Conservation (phyloP, 179 eudicot genomes). For the Spergularia azorica region DNA sequence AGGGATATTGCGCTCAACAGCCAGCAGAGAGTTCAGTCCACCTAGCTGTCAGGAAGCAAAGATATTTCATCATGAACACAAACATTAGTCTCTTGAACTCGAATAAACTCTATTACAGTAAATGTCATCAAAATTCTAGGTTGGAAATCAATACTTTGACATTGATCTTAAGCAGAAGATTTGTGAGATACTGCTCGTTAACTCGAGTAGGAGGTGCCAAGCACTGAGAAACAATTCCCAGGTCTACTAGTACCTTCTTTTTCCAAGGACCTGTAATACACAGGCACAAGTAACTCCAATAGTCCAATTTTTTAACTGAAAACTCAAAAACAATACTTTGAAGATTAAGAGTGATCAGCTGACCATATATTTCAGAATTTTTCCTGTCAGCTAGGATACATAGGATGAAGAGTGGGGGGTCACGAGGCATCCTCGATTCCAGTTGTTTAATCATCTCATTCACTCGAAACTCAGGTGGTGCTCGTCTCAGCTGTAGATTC, state of each 20-base stretch:
- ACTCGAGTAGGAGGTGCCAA: conserved; percentile 11
- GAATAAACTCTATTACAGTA: background rate
- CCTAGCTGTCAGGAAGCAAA: conserved; percentile 10
- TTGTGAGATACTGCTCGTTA: conserved; percentile 15
- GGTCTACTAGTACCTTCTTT: conserved; percentile 14
- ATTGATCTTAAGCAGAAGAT: conserved; percentile 22
- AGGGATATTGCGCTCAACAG: conserved; percentile 19
- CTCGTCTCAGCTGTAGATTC: background rate
- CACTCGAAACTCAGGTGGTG: conserved; percentile 14
- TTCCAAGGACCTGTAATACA: conserved; percentile 20
- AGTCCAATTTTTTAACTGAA: too few relatives aligned
- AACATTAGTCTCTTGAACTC: background rate
- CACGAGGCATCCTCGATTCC: background rate
- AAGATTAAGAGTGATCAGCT: background rate
- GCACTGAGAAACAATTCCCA: conserved; percentile 15
- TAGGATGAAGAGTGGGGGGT: background rate
- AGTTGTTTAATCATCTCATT: background rate
- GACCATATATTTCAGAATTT: conserved; percentile 15
- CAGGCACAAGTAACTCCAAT: too few relatives aligned
- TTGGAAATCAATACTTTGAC: conserved; percentile 2
- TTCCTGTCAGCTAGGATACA: conserved; percentile 18
- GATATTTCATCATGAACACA: background rate
- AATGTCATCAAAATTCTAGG: too few relatives aligned
- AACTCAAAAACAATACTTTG: too few relatives aligned
- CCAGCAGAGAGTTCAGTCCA: conserved; percentile 15